Conservation (phyloP, 257 asterid genomes). For the Rubia yunnanensis region DNA sequence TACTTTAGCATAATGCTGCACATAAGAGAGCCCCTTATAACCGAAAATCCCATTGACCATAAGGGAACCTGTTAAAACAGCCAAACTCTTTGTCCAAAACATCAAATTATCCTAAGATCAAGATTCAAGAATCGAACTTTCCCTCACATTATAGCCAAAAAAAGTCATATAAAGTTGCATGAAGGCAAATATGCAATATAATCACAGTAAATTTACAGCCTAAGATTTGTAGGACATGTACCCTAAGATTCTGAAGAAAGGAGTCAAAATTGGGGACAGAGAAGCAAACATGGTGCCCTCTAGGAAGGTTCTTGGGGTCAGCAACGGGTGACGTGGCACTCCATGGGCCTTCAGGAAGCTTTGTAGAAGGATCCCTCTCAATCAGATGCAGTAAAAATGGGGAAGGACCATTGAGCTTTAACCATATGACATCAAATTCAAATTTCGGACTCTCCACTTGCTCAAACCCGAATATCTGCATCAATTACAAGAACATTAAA, state of each 20-base stretch:
- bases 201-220: not conserved
- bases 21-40: not conserved
- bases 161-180: not conserved
- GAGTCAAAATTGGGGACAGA: constrained; percentile 58
- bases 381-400: constrained; percentile 68
- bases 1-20: not conserved
- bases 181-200: not conserved
- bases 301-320: constrained; percentile 50
- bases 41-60: too few species aligned
- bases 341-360: constrained; percentile 82
- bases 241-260: constrained; percentile 59
- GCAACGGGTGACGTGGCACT: constrained; percentile 40
- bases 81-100: not conserved
- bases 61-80: not conserved
- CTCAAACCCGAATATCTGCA: constrained; percentile 71
- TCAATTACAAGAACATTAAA: not conserved
- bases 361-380: constrained; percentile 63
- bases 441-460: constrained; percentile 62
- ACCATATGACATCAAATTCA: constrained; percentile 66
- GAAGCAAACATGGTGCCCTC: constrained; percentile 87
- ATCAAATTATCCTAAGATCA: not conserved
- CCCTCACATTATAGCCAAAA: not conserved
- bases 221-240: constrained; percentile 4
- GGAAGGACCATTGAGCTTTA: constrained; percentile 45
- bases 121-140: not conserved